phyloP scores from a whole-genome alignment of 2,329 filamentous ascomycete species.

The Phialocephala sp. region DNA sequence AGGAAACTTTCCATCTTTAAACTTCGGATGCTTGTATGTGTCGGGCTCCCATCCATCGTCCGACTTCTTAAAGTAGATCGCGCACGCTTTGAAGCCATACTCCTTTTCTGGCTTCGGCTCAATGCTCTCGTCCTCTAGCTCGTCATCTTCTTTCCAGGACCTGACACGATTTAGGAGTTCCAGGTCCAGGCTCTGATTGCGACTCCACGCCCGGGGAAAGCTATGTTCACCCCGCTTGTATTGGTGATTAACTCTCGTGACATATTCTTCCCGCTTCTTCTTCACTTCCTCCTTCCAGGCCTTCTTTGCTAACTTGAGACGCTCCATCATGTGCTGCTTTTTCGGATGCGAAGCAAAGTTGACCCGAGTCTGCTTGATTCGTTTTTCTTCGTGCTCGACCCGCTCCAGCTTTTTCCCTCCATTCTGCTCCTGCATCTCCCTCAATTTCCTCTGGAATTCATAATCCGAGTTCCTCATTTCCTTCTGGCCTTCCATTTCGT shows the following conservation, averaged over 20 bases:
- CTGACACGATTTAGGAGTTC: slow-evolving; percentile 16
- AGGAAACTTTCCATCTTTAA: slow-evolving; percentile 20
- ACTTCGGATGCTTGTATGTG: slow-evolving; percentile 16
- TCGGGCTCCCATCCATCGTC: slow-evolving; percentile 17
- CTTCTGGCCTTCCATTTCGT: background rate
- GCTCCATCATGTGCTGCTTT: slow-evolving; percentile 19
- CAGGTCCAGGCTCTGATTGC: slow-evolving; percentile 12
- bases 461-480: slow-evolving; percentile 1
- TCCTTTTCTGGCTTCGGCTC: slow-evolving; percentile 11
- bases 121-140: background rate
- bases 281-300: slow-evolving; percentile 21
- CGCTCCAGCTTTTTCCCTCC: slow-evolving; percentile 12
- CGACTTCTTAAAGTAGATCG: slow-evolving; percentile 24
- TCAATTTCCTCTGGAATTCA: background rate
- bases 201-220: slow-evolving; percentile 8
- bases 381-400: slow-evolving; percentile 15
- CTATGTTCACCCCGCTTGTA: background rate
- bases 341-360: slow-evolving; percentile 14
- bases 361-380: slow-evolving; percentile 23
- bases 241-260: background rate
- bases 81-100: slow-evolving; percentile 24
- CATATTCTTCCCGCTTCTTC: slow-evolving; percentile 16
- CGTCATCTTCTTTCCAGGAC: slow-evolving; percentile 17
- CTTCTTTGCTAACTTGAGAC: slow-evolving; percentile 8
- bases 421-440: slow-evolving; percentile 4